Evolutionary conservation across 2,329 filamentous ascomycete genomes (phyloP).

Genomic region (Aspergillus sp.): DNA sequence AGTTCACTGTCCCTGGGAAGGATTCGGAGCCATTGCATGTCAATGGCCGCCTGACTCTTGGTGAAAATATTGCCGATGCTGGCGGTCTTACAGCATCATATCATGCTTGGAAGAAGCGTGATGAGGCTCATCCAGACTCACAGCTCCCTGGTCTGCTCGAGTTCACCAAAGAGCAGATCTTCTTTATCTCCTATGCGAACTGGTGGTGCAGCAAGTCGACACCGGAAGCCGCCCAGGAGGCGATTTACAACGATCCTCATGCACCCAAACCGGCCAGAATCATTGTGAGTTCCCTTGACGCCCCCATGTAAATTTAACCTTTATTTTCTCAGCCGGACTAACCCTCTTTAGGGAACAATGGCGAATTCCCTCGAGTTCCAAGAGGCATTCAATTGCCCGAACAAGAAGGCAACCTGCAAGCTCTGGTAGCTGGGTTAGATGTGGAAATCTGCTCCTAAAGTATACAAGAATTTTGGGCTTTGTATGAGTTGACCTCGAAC

Average conservation of each 20-base stretch:
- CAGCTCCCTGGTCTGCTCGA: constrained; percentile 63
- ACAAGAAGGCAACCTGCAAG: constrained; percentile 69
- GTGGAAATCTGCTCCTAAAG: background rate
- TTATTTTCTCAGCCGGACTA: constrained; percentile 11
- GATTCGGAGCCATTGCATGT: constrained; percentile 63
- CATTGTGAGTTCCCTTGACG: constrained; percentile 35
- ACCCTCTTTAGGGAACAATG: constrained; percentile 58
- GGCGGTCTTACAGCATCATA: constrained; percentile 68
- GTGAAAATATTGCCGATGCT: constrained; percentile 74
- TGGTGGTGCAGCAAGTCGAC: constrained; percentile 70
- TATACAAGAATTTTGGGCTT: background rate
- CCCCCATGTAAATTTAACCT: background rate
- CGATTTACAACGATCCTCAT: constrained; percentile 68
- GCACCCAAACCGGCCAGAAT: constrained; percentile 67
- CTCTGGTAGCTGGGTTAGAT: constrained; percentile 60
- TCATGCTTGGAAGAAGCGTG: constrained; percentile 66
- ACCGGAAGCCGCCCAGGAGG: constrained; percentile 60
- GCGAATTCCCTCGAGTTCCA: constrained; percentile 70
- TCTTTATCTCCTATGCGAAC: constrained; percentile 68
- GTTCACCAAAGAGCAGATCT: constrained; percentile 71
- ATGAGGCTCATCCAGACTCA: constrained; percentile 55
- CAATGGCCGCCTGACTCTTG: constrained; percentile 66
- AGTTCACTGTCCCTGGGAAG: constrained; percentile 62
- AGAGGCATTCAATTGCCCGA: constrained; percentile 68
- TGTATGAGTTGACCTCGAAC: background rate